These are phyloP conservation scores for Setaria viridis DNA, from an alignment of 202 grass and related monocot genomes.

Conservation along the genomic window DNA sequence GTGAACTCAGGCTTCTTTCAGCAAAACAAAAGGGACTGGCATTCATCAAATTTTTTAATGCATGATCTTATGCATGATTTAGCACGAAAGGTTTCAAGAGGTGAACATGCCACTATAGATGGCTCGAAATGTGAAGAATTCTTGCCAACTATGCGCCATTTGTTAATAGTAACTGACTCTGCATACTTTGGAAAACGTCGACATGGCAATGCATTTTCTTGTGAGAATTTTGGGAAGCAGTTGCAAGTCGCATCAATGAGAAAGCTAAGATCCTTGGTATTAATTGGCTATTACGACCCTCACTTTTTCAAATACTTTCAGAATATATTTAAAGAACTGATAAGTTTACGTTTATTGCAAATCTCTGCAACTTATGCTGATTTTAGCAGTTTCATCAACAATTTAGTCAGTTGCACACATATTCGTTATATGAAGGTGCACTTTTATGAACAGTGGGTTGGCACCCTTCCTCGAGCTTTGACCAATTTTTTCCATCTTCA, in stretches of 20 bases:
- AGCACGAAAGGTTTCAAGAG: constrained; percentile 35
- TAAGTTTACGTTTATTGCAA: constrained; percentile 16
- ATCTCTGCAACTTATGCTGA: background rate
- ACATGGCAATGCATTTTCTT: background rate
- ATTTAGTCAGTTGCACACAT: background rate
- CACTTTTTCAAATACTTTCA: background rate
- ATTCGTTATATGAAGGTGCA: background rate
- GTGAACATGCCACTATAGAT: constrained; percentile 36
- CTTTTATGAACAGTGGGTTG: background rate
- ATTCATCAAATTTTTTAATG: background rate
- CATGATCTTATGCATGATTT: constrained; percentile 59
- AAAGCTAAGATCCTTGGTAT: constrained; percentile 45
- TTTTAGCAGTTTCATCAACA: background rate
- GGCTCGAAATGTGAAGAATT: constrained; percentile 23
- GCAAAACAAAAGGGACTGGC: background rate
- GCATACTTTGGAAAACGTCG: background rate
- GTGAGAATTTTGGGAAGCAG: constrained; percentile 30
- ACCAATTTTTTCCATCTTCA: constrained; percentile 33
- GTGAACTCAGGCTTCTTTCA: constrained; percentile 32
- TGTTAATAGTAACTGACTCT: constrained; percentile 51
- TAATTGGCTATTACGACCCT: constrained; percentile 6
- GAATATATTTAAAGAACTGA: background rate
- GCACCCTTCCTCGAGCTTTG: background rate
- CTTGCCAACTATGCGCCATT: constrained; percentile 19
- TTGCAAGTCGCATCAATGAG: background rate